Evolutionary conservation across 2,329 filamentous ascomycete genomes (phyloP).

Genomic region (Sporothrix phasma): DNA sequence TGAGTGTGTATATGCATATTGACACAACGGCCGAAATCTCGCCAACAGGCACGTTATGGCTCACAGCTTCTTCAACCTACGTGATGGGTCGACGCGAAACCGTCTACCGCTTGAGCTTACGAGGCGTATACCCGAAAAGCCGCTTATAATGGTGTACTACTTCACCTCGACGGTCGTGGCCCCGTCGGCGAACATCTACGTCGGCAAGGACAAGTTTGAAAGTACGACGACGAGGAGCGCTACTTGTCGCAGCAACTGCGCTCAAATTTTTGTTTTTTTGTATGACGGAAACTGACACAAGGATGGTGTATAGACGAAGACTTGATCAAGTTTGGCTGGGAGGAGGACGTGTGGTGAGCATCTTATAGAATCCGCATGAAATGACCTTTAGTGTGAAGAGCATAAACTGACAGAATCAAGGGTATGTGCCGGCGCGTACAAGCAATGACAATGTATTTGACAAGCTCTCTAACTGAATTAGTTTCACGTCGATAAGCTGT

Average conservation of each 20-base stretch:
- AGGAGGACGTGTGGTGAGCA: slow-evolving; percentile 84
- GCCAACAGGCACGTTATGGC: neutral
- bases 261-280: neutral
- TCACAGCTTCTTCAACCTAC: neutral
- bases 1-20: neutral
- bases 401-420: neutral
- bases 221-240: slow-evolving; percentile 46
- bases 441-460: neutral
- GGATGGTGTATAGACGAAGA: slow-evolving; percentile 64
- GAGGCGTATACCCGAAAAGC: neutral
- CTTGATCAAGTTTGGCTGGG: slow-evolving; percentile 86
- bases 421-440: neutral
- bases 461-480: too few relatives aligned
- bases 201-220: slow-evolving; percentile 98
- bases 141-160: slow-evolving; percentile 75
- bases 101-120: neutral
- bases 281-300: neutral
- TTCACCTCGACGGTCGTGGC: slow-evolving; percentile 79
- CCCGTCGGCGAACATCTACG: slow-evolving; percentile 81
- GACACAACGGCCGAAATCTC: neutral
- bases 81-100: neutral
- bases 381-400: neutral
- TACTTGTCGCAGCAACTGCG: neutral
- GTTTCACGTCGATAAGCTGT: slow-evolving; percentile 98
- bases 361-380: slow-evolving; percentile 20